Base-by-base conservation (phyloP, 495 filamentous ascomycete species). In the Chaetomium tenue region DNA sequence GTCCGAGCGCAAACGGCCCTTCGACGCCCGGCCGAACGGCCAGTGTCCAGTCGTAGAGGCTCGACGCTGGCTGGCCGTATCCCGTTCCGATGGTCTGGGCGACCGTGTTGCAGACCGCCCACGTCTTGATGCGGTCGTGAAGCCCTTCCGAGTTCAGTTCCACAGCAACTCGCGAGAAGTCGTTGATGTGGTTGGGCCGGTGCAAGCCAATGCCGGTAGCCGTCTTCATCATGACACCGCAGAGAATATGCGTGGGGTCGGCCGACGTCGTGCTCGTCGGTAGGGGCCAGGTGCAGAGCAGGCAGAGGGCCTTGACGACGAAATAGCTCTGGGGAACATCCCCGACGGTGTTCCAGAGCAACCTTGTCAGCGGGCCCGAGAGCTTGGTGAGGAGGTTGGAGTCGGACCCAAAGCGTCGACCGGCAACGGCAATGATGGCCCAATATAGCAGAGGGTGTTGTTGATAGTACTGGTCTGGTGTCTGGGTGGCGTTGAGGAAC, bases 91-190 rank as follows among this genome's bases (percentile, higher is more conserved):
- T 88, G 59, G 89, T 90, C 74, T 96, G 92, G n/a, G 91, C 88
- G 52, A 96, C 91, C 70, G 94, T 91, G 72, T 97, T 97, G 71
- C 91, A 93, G 13, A 91, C 87, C 18, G 91, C 92, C 92, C 92
- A 97, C 0, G 92, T 97, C 63, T 86, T 85, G 51, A 96, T 87
- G 60, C 93, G 85, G 70, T 97, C 92, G 67, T 87, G 84, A 61
- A 97, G 80, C 65, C 96, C 91, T 67, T 93, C 90, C 63, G 90
- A 89, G 66, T 89, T 90, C 40, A 96, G 83, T 67, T 93, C 89
- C 20, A 96, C 86, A 5, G 87, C 86, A 47, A 91, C 89, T 25
- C 91, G 86, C 28, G 89, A 90, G 75, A 96, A 97, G 76, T 97
- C 92, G 72, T 96, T 91, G 22, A 89, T 88, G 75, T 96, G 90